phyloP scores from a whole-genome alignment of 225 moss, liverwort and hornwort genomes.

The Asterella californica region DNA sequence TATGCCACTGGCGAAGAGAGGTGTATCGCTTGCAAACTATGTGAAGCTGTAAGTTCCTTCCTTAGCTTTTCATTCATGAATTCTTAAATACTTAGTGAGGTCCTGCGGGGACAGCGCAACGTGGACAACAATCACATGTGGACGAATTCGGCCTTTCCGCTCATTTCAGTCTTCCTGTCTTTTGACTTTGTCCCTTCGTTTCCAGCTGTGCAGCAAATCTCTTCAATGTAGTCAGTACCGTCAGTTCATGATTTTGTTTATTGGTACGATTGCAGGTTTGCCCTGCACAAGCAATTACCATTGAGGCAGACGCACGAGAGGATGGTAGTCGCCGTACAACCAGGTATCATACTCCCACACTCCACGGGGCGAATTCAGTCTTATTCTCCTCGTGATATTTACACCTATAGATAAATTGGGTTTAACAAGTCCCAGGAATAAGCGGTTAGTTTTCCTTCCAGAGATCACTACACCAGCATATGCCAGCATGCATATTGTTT shows the following conservation, averaged over 20 bases:
- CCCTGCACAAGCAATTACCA: slow-evolving; percentile 90
- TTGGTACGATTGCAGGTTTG: slow-evolving; percentile 51
- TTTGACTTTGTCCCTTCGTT: background rate
- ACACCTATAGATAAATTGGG: background rate
- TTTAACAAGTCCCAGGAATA: no score
- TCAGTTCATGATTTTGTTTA: background rate
- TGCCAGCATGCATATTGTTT: background rate
- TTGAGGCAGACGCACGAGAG: slow-evolving; percentile 83
- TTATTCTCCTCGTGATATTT: background rate
- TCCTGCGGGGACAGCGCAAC: background rate
- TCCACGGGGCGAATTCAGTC: background rate
- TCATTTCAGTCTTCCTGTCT: background rate
- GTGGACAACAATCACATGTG: background rate
- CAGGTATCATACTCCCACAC: slow-evolving; percentile 20
- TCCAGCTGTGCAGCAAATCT: background rate
- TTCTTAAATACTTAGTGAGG: background rate
- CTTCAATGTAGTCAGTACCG: background rate
- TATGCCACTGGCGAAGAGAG: slow-evolving; percentile 98
- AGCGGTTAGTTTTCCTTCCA: background rate
- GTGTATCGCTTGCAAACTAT: slow-evolving; percentile 99
- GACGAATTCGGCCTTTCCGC: background rate
- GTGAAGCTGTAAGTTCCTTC: slow-evolving; percentile 73
- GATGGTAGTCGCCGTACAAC: slow-evolving; percentile 87
- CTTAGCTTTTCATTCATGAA: background rate
- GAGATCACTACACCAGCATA: background rate